Percentiles rank a stretch among this genome's conserved stretches.
Evolutionary conservation across 148 eudicot genomes (phyloP).

Genomic region (Chenopodium formosanum): DNA sequence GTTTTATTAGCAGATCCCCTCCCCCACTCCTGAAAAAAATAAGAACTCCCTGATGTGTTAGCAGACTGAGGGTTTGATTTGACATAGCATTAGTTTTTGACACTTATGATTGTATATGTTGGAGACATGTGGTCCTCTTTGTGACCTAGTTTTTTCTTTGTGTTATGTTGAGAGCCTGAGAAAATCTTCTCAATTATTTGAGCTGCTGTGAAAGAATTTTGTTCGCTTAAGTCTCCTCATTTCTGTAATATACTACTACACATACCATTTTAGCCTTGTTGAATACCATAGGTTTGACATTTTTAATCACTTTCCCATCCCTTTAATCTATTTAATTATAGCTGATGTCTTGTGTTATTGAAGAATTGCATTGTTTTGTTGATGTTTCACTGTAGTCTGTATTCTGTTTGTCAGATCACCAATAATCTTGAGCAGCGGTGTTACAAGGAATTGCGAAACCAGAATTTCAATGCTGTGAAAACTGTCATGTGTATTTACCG

Average conservation of each 20-base stretch:
- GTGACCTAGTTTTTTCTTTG: not conserved
- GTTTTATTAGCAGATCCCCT: not conserved
- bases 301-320: not conserved
- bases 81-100: not conserved
- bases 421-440: constrained; percentile 81
- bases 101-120: not conserved
- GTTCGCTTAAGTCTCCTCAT: not conserved
- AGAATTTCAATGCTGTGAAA: constrained; percentile 65
- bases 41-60: not conserved
- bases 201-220: not conserved
- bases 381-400: constrained; percentile 15
- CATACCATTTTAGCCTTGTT: not conserved
- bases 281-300: not conserved
- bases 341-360: not conserved
- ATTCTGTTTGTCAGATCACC: constrained; percentile 58
- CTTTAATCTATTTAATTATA: not conserved
- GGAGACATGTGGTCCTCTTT: not conserved
- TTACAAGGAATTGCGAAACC: constrained; percentile 80
- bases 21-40: too few species aligned
- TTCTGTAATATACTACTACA: not conserved
- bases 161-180: not conserved
- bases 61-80: not conserved
- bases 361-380: not conserved
- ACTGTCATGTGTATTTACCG: constrained; percentile 71
- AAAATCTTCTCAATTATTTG: not conserved